phyloP scores from a whole-genome alignment of 768 basidiomycete species.

The Lactifluus pinguis region DNA sequence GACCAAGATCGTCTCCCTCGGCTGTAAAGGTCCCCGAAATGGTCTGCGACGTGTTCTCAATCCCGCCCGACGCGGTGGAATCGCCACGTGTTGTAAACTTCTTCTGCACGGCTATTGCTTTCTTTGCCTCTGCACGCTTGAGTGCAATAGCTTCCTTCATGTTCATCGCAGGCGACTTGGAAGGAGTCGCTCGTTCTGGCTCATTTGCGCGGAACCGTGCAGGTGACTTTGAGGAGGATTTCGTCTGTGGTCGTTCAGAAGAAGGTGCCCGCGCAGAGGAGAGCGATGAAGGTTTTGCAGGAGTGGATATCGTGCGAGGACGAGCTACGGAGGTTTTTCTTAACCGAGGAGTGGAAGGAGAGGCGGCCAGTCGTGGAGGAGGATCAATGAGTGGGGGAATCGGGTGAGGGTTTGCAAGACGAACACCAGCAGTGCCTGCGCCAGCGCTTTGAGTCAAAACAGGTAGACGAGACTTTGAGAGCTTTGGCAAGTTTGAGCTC shows the following conservation, averaged over 20 bases:
- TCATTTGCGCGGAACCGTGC: neutral
- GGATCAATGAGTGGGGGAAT: neutral
- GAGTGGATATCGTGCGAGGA: neutral
- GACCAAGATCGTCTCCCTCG: constrained; percentile 45
- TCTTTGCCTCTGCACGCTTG: constrained; percentile 71
- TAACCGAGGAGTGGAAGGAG: constrained; percentile 1
- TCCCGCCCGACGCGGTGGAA: constrained; percentile 30
- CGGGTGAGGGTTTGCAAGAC: neutral
- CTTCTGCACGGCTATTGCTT: constrained; percentile 29
- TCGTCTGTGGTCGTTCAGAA: neutral
- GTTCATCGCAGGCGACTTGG: constrained; percentile 34
- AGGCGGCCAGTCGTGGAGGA: neutral
- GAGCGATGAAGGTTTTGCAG: neutral
- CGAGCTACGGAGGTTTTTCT: constrained; percentile 1
- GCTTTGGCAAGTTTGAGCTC: constrained; percentile 1
- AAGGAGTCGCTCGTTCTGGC: constrained; percentile 20
- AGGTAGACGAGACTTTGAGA: constrained; percentile 8
- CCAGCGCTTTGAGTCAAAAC: neutral
- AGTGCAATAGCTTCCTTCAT: constrained; percentile 75
- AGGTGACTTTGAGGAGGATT: neutral
- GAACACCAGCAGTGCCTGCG: neutral
- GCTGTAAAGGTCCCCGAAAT: constrained; percentile 24
- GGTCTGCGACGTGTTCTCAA: constrained; percentile 43
- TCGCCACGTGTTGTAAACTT: constrained; percentile 21
- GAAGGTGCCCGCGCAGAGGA: neutral